Evolutionary conservation across 2,329 filamentous ascomycete species (phyloP).

Genomic region (Nemania sp.): DNA sequence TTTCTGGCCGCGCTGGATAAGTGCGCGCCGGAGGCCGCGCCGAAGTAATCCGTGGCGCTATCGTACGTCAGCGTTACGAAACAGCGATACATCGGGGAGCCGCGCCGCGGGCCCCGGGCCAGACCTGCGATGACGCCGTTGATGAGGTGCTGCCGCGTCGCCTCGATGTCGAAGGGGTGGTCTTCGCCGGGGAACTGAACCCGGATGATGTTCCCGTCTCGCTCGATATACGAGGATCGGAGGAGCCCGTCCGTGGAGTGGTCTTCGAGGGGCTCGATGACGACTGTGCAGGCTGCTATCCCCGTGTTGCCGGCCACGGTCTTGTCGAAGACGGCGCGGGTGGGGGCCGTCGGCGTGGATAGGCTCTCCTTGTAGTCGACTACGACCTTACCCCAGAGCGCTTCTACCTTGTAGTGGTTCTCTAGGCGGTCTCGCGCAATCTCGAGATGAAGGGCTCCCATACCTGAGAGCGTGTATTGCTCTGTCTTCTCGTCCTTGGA

Average conservation of each 20-base stretch:
- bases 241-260: constrained; percentile 54
- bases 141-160: constrained; percentile 70
- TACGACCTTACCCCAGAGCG: constrained; percentile 89
- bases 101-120: constrained; percentile 83
- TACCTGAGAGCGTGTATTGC: constrained; percentile 91
- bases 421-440: constrained; percentile 90
- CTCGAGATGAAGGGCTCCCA: constrained; percentile 96
- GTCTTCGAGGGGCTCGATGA: constrained; percentile 70
- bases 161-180: constrained; percentile 62
- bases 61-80: constrained; percentile 78
- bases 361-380: constrained; percentile 94
- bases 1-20: constrained; percentile 70
- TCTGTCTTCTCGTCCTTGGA: constrained; percentile 89
- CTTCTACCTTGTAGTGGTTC: constrained; percentile 87
- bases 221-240: constrained; percentile 59
- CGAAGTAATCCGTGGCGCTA: constrained; percentile 72
- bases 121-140: constrained; percentile 87
- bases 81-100: constrained; percentile 83
- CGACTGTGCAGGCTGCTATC: constrained; percentile 79
- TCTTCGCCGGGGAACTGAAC: constrained; percentile 61
- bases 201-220: constrained; percentile 77
- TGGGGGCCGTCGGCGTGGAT: constrained; percentile 65
- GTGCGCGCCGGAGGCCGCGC: constrained; percentile 74
- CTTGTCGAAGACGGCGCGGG: constrained; percentile 78
- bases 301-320: constrained; percentile 83